Conservation (phyloP, 2,329 filamentous ascomycete genomes). For the Zasmidium angulare region DNA sequence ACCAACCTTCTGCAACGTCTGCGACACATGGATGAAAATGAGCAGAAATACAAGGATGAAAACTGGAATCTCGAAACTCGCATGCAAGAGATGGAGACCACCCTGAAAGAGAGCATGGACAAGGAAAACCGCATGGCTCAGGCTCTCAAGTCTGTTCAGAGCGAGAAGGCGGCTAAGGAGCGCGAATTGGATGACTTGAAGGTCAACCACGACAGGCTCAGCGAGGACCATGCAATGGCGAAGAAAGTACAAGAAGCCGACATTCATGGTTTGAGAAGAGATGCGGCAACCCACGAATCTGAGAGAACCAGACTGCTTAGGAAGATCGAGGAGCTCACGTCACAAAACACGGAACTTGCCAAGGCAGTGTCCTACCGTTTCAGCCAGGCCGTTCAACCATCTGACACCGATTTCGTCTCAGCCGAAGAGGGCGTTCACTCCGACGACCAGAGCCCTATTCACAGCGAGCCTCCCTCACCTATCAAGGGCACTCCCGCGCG, state of each 20-base stretch:
- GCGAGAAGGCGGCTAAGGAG: slow-evolving; percentile 75
- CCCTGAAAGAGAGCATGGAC: slow-evolving; percentile 73
- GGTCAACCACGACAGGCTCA: slow-evolving; percentile 71
- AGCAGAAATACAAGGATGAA: slow-evolving; percentile 95
- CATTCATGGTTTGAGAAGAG: slow-evolving; percentile 78
- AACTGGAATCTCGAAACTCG: slow-evolving; percentile 97
- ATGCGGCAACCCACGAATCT: slow-evolving; percentile 71
- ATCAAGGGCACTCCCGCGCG: slow-evolving; percentile 81
- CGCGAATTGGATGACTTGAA: slow-evolving; percentile 90
- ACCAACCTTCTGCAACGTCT: slow-evolving; percentile 78
- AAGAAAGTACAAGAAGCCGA: slow-evolving; percentile 89
- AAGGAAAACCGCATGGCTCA: slow-evolving; percentile 80
- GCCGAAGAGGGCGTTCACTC: slow-evolving; percentile 60
- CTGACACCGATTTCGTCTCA: slow-evolving; percentile 52
- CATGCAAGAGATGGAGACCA: slow-evolving; percentile 75
- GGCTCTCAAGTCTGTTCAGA: slow-evolving; percentile 65
- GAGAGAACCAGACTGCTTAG: slow-evolving; percentile 77
- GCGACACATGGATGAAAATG: slow-evolving; percentile 83
- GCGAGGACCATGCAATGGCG: slow-evolving; percentile 73
- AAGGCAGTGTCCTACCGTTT: slow-evolving; percentile 76
- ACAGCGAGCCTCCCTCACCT: slow-evolving; percentile 86
- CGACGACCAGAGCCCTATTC: slow-evolving; percentile 69
- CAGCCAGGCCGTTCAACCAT: slow-evolving; percentile 26
- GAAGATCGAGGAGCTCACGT: slow-evolving; percentile 82
- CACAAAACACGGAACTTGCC: slow-evolving; percentile 88